These are phyloP conservation scores for Penicillium brevicompactum DNA, from an alignment of 2,329 filamentous ascomycete genomes.

Conservation along the genomic window DNA sequence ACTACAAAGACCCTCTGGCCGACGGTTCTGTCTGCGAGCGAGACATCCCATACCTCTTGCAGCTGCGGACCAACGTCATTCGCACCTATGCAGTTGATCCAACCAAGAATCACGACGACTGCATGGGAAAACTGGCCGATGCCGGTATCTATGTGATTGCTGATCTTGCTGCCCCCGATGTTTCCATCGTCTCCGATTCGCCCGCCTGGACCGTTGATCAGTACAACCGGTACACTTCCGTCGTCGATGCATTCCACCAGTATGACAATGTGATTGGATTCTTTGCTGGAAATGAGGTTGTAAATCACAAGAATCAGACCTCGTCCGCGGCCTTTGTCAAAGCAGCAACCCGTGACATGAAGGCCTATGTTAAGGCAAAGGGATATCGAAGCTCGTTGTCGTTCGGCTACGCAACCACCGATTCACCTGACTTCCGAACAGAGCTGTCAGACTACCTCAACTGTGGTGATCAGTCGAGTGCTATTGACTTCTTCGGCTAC, in stretches of 20 bases:
- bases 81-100: constrained; percentile 92
- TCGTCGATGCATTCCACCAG: constrained; percentile 75
- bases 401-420: constrained; percentile 68
- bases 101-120: constrained; percentile 70
- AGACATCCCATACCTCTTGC: constrained; percentile 76
- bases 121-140: constrained; percentile 78
- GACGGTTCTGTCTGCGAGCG: constrained; percentile 71
- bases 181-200: constrained; percentile 80
- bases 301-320: constrained; percentile 78
- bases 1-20: constrained; percentile 80
- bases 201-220: constrained; percentile 77
- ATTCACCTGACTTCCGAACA: constrained; percentile 65
- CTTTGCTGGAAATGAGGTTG: constrained; percentile 97
- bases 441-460: constrained; percentile 91
- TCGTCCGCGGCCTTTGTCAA: constrained; percentile 91
- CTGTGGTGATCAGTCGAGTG: constrained; percentile 68
- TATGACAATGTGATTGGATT: constrained; percentile 93
- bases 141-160: constrained; percentile 93
- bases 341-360: constrained; percentile 91
- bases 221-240: constrained; percentile 75
- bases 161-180: constrained; percentile 77
- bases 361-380: constrained; percentile 82
- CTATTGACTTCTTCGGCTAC: constrained; percentile 97
- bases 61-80: constrained; percentile 84
- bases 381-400: constrained; percentile 70